Conservation (phyloP, 495 filamentous ascomycete genomes). For the Penicillium malachiteum region DNA sequence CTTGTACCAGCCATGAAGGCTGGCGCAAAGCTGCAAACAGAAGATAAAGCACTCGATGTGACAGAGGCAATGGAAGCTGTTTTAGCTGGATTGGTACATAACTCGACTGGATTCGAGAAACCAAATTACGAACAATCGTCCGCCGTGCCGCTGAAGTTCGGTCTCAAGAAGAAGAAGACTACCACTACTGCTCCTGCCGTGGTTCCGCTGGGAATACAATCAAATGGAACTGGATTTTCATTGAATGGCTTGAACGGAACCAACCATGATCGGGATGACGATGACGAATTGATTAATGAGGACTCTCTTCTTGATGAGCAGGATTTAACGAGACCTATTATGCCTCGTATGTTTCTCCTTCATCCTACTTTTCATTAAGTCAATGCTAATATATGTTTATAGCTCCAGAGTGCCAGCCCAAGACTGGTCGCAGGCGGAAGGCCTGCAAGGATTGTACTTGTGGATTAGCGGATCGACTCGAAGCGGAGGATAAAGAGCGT, state of each 20-base stretch:
- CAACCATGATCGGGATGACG: slow-evolving; percentile 50
- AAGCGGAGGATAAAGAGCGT: slow-evolving; percentile 75
- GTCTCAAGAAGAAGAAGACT: slow-evolving; percentile 61
- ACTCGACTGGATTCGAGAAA: slow-evolving; percentile 65
- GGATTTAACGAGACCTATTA: slow-evolving; percentile 68
- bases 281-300: slow-evolving; percentile 88
- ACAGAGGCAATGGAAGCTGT: slow-evolving; percentile 63
- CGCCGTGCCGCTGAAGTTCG: slow-evolving; percentile 71
- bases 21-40: slow-evolving; percentile 66
- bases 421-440: slow-evolving; percentile 85
- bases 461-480: slow-evolving; percentile 74
- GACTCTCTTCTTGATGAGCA: slow-evolving; percentile 80
- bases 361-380: neutral
- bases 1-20: slow-evolving; percentile 68
- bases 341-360: slow-evolving; percentile 63
- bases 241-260: slow-evolving; percentile 33
- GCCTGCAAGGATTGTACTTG: slow-evolving; percentile 99
- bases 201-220: slow-evolving; percentile 22
- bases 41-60: slow-evolving; percentile 60
- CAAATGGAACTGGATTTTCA: slow-evolving; percentile 48
- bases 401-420: slow-evolving; percentile 83
- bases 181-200: slow-evolving; percentile 21
- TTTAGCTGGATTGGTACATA: slow-evolving; percentile 74
- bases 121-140: slow-evolving; percentile 61
- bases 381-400: slow-evolving; percentile 11